phyloP scores from a whole-genome alignment of 2,329 filamentous ascomycete species.

The Fusarium veterinarium region DNA sequence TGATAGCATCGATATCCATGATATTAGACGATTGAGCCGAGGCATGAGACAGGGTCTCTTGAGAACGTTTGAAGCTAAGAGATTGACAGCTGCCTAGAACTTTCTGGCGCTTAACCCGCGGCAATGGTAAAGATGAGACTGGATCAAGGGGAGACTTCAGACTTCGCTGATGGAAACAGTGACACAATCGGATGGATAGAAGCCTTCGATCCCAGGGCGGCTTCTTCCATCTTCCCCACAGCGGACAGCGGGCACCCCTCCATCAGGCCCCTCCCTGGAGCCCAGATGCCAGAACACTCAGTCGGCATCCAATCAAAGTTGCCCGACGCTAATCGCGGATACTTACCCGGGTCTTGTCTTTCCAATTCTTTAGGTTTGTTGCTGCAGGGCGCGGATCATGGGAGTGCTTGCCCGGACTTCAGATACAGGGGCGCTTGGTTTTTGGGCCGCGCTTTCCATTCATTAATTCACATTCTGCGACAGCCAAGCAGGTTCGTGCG shows the following conservation, averaged over 20 bases:
- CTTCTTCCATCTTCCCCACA: slow-evolving; percentile 27
- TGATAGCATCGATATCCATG: background rate
- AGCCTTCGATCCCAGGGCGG: slow-evolving; percentile 16
- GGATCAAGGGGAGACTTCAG: background rate
- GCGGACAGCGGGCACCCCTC: slow-evolving; percentile 16
- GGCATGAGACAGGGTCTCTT: background rate
- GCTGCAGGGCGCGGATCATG: slow-evolving; percentile 30
- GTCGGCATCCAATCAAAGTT: slow-evolving; percentile 22
- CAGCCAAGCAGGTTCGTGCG: slow-evolving; percentile 34
- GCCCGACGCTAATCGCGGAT: slow-evolving; percentile 27
- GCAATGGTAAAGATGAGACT: slow-evolving; percentile 14
- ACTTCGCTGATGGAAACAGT: background rate
- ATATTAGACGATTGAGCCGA: background rate
- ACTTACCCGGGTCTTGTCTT: slow-evolving; percentile 10
- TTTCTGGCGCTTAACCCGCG: slow-evolving; percentile 41
- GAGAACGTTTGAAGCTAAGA: slow-evolving; percentile 12
- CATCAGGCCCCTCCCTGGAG: slow-evolving; percentile 1
- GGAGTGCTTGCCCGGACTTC: slow-evolving; percentile 24
- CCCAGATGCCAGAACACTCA: slow-evolving; percentile 30
- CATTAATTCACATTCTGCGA: slow-evolving; percentile 37
- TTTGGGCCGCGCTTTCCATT: slow-evolving; percentile 40
- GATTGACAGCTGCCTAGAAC: slow-evolving; percentile 24
- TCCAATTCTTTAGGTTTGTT: background rate
- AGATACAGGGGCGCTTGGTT: slow-evolving; percentile 26
- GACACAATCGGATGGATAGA: background rate